Conservation (phyloP, 345 rosid genomes). For the Ceriops zippeliana region DNA sequence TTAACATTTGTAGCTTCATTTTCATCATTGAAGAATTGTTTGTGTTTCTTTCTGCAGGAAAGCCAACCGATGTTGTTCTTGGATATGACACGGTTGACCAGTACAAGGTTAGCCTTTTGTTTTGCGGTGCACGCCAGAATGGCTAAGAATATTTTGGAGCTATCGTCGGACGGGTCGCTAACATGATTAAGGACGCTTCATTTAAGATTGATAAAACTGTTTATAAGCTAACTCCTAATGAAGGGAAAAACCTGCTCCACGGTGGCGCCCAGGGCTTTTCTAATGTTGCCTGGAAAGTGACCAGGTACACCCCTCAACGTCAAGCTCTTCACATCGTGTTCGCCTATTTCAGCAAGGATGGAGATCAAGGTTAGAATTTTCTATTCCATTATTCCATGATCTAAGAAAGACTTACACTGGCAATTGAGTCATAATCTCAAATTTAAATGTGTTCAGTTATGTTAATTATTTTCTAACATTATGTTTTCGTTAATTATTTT, state of each 20-base stretch:
- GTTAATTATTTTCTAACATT: no score
- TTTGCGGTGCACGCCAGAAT: constrained; percentile 33
- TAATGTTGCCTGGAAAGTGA: constrained; percentile 66
- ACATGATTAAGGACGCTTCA: constrained; percentile 60
- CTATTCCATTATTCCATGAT: not conserved
- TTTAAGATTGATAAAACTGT: constrained; percentile 56
- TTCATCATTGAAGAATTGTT: not conserved
- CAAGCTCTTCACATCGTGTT: constrained; percentile 52
- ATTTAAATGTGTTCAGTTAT: no score
- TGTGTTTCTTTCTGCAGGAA: constrained; percentile 38
- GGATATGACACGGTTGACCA: constrained; percentile 60
- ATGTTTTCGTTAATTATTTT: no score
- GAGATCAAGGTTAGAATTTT: constrained; percentile 60
- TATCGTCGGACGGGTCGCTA: constrained; percentile 78
- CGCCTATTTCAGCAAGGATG: constrained; percentile 58
- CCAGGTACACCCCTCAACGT: constrained; percentile 37
- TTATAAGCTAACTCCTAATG: constrained; percentile 60
- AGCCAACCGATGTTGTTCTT: constrained; percentile 60
- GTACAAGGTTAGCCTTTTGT: constrained; percentile 42
- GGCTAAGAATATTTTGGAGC: constrained; percentile 60
- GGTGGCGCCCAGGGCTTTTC: constrained; percentile 77
- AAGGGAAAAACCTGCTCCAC: constrained; percentile 72
- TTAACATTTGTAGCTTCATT: not conserved
- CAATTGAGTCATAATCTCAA: no score
- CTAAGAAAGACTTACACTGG: not conserved